A percentile compares a stretch with the other conserved stretches of the same genome.
phyloP scores from a whole-genome alignment of 495 filamentous ascomycete species.

The Penicillium turbatum region DNA sequence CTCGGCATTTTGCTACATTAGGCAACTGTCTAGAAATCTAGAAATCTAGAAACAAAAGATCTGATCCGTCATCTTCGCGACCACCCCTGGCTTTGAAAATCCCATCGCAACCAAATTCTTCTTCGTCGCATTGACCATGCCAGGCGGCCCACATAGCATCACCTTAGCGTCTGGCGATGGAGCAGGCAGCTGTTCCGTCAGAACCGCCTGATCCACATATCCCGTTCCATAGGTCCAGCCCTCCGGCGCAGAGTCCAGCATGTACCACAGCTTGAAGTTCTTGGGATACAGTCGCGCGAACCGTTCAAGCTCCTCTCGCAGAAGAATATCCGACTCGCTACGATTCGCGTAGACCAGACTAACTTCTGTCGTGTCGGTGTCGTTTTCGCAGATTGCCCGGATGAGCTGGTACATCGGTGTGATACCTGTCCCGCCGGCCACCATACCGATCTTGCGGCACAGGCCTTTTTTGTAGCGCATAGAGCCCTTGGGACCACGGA shows the following conservation, averaged over 20 bases:
- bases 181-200: constrained; percentile 22
- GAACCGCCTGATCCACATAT: constrained; percentile 23
- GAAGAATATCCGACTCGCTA: constrained; percentile 37
- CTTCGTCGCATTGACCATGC: constrained; percentile 39
- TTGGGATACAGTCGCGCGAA: constrained; percentile 37
- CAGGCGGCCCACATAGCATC: constrained; percentile 40
- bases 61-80: constrained; percentile 38
- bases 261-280: constrained; percentile 45
- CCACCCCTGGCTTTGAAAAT: constrained; percentile 30
- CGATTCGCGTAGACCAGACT: constrained; percentile 47
- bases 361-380: constrained; percentile 45
- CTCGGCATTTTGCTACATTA: constrained; percentile 9
- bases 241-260: constrained; percentile 35
- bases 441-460: constrained; percentile 40
- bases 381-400: constrained; percentile 48
- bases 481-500: constrained; percentile 48
- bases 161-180: constrained; percentile 30
- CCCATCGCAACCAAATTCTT: constrained; percentile 31
- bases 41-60: constrained; percentile 34
- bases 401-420: constrained; percentile 56
- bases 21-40: not conserved
- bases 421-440: constrained; percentile 54
- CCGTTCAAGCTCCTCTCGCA: constrained; percentile 44
- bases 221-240: constrained; percentile 28
- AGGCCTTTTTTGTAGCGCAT: constrained; percentile 39